Percentiles rank a stretch among this genome's conserved stretches.
phyloP scores from a whole-genome alignment of 208 protist species.

The Phytomonas francai region DNA sequence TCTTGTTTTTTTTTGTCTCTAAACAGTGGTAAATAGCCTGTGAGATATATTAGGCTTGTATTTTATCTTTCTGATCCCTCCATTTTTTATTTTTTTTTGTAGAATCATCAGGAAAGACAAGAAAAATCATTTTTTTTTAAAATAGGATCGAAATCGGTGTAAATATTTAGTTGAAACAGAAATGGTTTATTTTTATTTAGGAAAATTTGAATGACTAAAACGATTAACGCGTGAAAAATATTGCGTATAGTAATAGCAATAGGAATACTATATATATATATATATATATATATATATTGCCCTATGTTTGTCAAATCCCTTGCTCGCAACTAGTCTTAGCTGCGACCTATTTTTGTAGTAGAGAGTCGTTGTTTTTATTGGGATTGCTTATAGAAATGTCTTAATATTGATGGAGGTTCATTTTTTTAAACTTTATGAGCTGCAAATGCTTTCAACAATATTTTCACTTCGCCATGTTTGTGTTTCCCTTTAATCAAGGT shows the following conservation, averaged over 20 bases:
- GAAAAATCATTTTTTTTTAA: background rate
- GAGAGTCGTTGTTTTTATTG: background rate
- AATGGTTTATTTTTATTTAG: background rate
- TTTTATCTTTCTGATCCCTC: constrained; percentile 2
- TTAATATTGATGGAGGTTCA: no score
- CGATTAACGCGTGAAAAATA: background rate
- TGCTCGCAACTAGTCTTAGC: background rate
- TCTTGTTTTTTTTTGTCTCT: constrained; percentile 9
- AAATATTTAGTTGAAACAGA: background rate
- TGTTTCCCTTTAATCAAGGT: background rate
- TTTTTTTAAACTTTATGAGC: background rate
- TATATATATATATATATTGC: background rate
- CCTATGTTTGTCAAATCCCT: background rate
- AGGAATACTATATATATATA: background rate
- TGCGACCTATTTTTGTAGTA: background rate
- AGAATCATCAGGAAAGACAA: background rate
- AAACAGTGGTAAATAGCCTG: background rate
- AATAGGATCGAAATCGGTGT: background rate
- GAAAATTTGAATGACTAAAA: background rate
- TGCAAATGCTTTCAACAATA: background rate
- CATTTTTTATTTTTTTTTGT: background rate
- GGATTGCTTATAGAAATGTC: background rate
- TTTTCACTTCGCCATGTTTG: background rate
- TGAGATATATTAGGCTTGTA: background rate
- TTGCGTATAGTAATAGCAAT: background rate